Evolutionary conservation across 2,329 filamentous ascomycete genomes (phyloP), one percentile per base, ranked within the genome.

Genomic region (Curvularia sp.): DNA sequence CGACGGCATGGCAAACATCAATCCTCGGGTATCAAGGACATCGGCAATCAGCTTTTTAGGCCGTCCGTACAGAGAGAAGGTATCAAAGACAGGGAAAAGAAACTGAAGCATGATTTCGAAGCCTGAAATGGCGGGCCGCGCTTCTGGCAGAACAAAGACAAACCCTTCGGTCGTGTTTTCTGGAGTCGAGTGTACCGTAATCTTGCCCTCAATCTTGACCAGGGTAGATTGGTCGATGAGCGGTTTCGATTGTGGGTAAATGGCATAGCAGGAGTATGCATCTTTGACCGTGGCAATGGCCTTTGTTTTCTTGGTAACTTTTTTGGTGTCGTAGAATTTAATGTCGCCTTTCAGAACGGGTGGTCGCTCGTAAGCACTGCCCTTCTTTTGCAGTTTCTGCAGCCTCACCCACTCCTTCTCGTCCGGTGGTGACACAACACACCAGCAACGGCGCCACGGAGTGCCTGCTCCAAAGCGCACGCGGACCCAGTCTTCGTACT

Each of bases 1-100:
- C 68, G 91, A 92, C 0, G 95, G 94, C 89, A 99, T 96, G 5
- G 93, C 95, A 76, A 98, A 99, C 95, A 99, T 99, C 64, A 99
- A 83, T 55, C 95, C 96, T 45, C 92, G 87, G 3, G 91, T 83
- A 77, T 98, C 93, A 43, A 93, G 85, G 0, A 91, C 89, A 72
- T 96, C 96, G 2, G 95, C 92, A 32, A 97, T 88, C 43, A 99
- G 83, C 60, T 92, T 88, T 27, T 87, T 90, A 0, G 95, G 95
- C 21, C 95, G 89, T 27, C 95, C 95, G 69, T 99, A 99, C 1
- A 99, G 82, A 38, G 85, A 87, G 76, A 97, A 99, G 0, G 92
- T 92, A 74, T 99, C 95, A 82, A 92, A 99, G 0, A 93, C 91
- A 0, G 95, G 95, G 74, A 99, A 96, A 12, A 99, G 82, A 80